Evolutionary conservation across 179 eudicot genomes (phyloP).

Genomic region (Sideroxylon spinosum): DNA sequence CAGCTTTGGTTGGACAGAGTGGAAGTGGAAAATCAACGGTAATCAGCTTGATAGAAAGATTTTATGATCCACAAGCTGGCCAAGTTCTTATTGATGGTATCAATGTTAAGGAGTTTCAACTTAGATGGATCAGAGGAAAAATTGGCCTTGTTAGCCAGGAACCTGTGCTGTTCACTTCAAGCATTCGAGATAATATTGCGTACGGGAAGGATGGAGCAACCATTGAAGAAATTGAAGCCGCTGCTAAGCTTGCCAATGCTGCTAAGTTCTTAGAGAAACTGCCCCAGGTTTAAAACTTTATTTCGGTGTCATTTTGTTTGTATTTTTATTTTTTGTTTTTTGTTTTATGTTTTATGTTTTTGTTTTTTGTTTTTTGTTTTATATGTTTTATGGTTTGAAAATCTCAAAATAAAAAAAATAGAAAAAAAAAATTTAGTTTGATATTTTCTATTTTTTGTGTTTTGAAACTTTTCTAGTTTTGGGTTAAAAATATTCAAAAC

Average conservation of each 20-base stretch:
- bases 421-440: no score
- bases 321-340: no score
- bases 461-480: no score
- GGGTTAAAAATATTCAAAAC: no score
- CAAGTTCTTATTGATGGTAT: slow-evolving; percentile 44
- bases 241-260: slow-evolving; percentile 46
- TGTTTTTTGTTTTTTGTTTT: no score
- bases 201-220: slow-evolving; percentile 51
- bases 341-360: background rate
- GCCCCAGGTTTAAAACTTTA: slow-evolving; percentile 34
- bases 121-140: slow-evolving; percentile 44
- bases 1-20: slow-evolving; percentile 51
- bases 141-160: slow-evolving; percentile 56
- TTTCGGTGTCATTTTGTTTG: no score
- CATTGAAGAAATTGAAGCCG: slow-evolving; percentile 36
- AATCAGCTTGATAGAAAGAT: slow-evolving; percentile 43
- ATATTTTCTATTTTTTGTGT: no score
- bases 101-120: slow-evolving; percentile 38
- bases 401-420: no score
- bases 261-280: slow-evolving; percentile 41
- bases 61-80: slow-evolving; percentile 47
- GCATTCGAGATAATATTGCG: slow-evolving; percentile 41
- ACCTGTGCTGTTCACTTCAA: slow-evolving; percentile 39
- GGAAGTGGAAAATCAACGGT: slow-evolving; percentile 62
- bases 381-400: no score